These are phyloP conservation scores for Iodosphaeria phyllophila DNA, from an alignment of 2,329 filamentous ascomycete species.

Conservation along the genomic window DNA sequence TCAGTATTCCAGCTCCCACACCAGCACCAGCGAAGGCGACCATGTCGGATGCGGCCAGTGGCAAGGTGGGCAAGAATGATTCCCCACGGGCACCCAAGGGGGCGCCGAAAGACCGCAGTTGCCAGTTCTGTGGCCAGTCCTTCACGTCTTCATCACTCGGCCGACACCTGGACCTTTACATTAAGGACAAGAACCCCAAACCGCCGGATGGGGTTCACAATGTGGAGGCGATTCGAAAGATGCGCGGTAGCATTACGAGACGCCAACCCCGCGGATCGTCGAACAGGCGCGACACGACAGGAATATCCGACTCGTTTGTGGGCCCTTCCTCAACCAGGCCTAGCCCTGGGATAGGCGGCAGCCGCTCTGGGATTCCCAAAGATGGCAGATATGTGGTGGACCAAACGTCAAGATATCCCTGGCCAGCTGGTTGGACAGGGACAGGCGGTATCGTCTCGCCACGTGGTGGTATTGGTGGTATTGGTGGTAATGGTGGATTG, in stretches of 20 bases:
- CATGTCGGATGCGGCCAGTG: constrained; percentile 7
- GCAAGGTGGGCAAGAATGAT: constrained; percentile 7
- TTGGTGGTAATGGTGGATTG: constrained; percentile 14
- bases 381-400: constrained; percentile 24
- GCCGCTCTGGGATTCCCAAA: constrained; percentile 20
- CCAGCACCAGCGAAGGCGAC: no score
- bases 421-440: constrained; percentile 50
- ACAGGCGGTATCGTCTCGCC: constrained; percentile 67
- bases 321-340: constrained; percentile 18
- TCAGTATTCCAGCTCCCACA: no score
- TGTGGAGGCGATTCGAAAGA: constrained; percentile 70
- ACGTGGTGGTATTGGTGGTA: constrained; percentile 27
- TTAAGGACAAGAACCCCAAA: constrained; percentile 85
- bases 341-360: constrained; percentile 18
- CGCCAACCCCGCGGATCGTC: constrained; percentile 56
- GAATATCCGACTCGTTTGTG: background rate
- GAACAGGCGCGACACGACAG: constrained; percentile 41
- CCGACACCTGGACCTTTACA: constrained; percentile 83
- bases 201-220: constrained; percentile 72
- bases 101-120: constrained; percentile 67
- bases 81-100: constrained; percentile 21
- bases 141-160: constrained; percentile 92
- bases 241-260: constrained; percentile 72
- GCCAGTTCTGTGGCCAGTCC: constrained; percentile 71
- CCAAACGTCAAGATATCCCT: constrained; percentile 32